phyloP scores from a whole-genome alignment of 495 filamentous ascomycete genomes.

The Trichoderma virens region DNA sequence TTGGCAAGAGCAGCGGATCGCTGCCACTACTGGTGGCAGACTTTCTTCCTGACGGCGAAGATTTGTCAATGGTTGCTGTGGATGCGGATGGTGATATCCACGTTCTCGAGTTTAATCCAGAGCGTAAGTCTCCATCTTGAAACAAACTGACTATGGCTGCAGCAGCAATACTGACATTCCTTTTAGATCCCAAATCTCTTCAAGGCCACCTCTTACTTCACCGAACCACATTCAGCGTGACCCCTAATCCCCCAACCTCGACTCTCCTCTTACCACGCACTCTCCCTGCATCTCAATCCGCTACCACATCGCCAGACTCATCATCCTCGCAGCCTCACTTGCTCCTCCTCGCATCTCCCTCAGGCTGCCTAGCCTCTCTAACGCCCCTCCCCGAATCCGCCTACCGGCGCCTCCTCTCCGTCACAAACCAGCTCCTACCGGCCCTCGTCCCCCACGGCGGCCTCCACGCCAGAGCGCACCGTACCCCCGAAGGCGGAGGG shows the following conservation, averaged over 20 bases:
- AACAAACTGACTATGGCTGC: too few species aligned
- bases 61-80: constrained; percentile 72
- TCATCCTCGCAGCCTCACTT: constrained; percentile 40
- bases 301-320: constrained; percentile 18
- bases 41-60: constrained; percentile 78
- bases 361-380: constrained; percentile 69
- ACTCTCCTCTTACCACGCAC: constrained; percentile 69
- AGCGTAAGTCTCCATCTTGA: constrained; percentile 45
- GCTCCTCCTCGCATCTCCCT: constrained; percentile 61
- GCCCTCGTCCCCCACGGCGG: constrained; percentile 68
- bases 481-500: constrained; percentile 31
- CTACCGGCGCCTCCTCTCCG: constrained; percentile 75
- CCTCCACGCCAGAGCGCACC: constrained; percentile 73
- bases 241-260: constrained; percentile 64
- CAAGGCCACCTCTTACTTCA: constrained; percentile 81
- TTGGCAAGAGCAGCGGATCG: constrained; percentile 70
- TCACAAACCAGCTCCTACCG: constrained; percentile 70
- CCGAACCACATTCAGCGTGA: constrained; percentile 73
- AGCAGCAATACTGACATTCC: neutral
- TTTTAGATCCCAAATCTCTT: constrained; percentile 81
- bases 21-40: constrained; percentile 77
- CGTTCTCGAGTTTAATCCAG: constrained; percentile 88
- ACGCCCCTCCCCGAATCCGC: constrained; percentile 68
- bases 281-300: constrained; percentile 27
- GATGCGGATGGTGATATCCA: constrained; percentile 84